Evolutionary conservation across 2,329 filamentous ascomycete species (phyloP), one percentile per base, ranked within the genome.

Genomic region (Zasmidium cellare): DNA sequence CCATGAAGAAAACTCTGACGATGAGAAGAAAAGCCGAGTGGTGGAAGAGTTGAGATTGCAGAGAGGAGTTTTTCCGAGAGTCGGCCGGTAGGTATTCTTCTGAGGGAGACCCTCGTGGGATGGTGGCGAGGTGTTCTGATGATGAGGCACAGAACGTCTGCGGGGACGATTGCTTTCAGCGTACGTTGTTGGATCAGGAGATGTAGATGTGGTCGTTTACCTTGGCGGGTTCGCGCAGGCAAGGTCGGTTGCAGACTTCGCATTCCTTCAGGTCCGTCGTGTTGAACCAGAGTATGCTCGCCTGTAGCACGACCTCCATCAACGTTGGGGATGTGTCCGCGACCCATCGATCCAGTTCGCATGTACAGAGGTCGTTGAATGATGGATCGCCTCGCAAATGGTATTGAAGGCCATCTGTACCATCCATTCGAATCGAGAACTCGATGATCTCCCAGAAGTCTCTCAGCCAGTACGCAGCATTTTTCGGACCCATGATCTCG

Each of bases 361-460:
- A 56, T 3, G 44, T 20, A 19, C 53, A 56, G 14, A 56, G 38
- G 19, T 56, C 53, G 18, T 48, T 46, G 20, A 51, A 44, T 35
- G 47, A 28, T 14, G 53, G 53, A 24, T 56, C 47, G 16, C 53
- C 53, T 25, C 20, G 7, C 3, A 56, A 20, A 9, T 46, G 24
- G n/a, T 25, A 28, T 3, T 46, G 25, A 12, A 51, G 20, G 14
- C 11, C 25, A 14, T 1, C 25, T 1, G 22, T 28, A 9, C 19
- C 24, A 7, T 11, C 18, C 19, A 31, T 31, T 28, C n/a, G 11
- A 9, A 56, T 25, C 1, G 19, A 18, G 11, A 56, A 18, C n/a
- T 44, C 19, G 14, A 56, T 18, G 19, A 51, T 56, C 31, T 56
- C 53, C 53, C 53, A 56, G 47, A 51, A 56, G 22, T 56, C 47